Conservation (phyloP, 495 filamentous ascomycete species). For the Xylaria nigripes region DNA sequence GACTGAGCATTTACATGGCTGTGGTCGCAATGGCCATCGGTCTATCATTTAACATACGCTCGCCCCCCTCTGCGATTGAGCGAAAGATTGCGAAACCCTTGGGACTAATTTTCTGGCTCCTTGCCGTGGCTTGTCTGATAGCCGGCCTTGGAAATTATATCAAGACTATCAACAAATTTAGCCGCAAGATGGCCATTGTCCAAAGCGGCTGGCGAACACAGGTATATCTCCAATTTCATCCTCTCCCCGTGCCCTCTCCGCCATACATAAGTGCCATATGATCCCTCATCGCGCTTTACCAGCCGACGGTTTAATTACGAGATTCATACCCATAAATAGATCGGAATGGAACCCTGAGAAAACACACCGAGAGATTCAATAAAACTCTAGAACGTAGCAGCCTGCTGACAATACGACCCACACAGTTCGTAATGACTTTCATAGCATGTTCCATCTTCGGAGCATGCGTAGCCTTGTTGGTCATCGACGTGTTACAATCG, state of each 20-base stretch:
- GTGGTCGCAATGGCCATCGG: slow-evolving; percentile 84
- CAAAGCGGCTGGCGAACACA: slow-evolving; percentile 95
- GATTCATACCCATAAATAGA: neutral
- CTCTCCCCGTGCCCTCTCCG: neutral
- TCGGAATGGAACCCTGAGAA: neutral
- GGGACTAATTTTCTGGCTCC: slow-evolving; percentile 78
- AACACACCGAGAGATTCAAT: neutral
- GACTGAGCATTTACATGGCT: slow-evolving; percentile 83
- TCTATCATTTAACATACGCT: slow-evolving; percentile 84
- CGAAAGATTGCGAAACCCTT: slow-evolving; percentile 70
- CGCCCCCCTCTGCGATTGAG: slow-evolving; percentile 60
- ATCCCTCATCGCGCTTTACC: neutral
- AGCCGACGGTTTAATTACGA: no score
- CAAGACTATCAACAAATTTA: slow-evolving; percentile 78
- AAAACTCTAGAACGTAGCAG: neutral
- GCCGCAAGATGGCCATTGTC: slow-evolving; percentile 67
- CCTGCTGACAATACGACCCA: neutral
- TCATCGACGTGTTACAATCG: slow-evolving; percentile 20
- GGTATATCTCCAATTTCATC: neutral
- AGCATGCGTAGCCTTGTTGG: slow-evolving; percentile 53
- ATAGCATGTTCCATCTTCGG: slow-evolving; percentile 75
- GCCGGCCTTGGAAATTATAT: slow-evolving; percentile 83
- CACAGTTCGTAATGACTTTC: slow-evolving; percentile 52
- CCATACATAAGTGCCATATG: neutral
- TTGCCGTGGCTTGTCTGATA: slow-evolving; percentile 65